phyloP scores from a whole-genome alignment of 2,329 filamentous ascomycete genomes.

The Pseudocercospora cruenta region DNA sequence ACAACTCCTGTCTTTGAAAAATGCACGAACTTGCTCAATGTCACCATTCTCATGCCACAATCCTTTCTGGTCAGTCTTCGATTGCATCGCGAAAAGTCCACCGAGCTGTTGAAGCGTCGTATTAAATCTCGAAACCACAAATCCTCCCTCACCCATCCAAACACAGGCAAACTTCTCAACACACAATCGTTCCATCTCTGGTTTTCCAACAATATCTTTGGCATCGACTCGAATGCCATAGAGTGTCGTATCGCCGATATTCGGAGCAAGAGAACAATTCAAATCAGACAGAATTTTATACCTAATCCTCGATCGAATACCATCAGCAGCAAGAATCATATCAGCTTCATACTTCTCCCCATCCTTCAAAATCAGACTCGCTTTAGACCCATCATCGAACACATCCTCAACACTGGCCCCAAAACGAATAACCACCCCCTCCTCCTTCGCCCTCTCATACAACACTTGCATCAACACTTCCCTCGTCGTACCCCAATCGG shows the following conservation, averaged over 20 bases:
- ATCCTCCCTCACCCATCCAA: slow-evolving; percentile 11
- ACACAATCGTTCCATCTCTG: slow-evolving; percentile 7
- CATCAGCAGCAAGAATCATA: slow-evolving; percentile 18
- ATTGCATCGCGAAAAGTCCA: slow-evolving; percentile 9
- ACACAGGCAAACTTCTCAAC: slow-evolving; percentile 10
- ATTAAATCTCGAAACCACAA: slow-evolving; percentile 14
- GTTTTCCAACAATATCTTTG: neutral
- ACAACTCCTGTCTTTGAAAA: slow-evolving; percentile 13
- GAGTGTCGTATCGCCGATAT: slow-evolving; percentile 8
- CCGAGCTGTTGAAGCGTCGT: slow-evolving; percentile 1
- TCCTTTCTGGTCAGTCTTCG: slow-evolving; percentile 12
- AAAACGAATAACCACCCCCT: slow-evolving; percentile 8
- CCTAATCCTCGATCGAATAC: slow-evolving; percentile 13
- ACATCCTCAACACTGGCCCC: slow-evolving; percentile 6
- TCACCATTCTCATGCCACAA: slow-evolving; percentile 20
- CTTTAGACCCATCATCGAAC: slow-evolving; percentile 6
- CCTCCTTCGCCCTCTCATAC: neutral
- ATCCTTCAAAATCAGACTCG: slow-evolving; percentile 4
- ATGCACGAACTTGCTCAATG: slow-evolving; percentile 12
- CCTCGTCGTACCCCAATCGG: slow-evolving; percentile 12
- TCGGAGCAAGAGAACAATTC: slow-evolving; percentile 7
- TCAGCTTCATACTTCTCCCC: slow-evolving; percentile 9
- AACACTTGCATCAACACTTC: slow-evolving; percentile 12
- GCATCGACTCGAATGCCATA: slow-evolving; percentile 9
- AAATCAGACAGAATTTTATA: slow-evolving; percentile 11